Base-by-base conservation (phyloP, 2,329 filamentous ascomycete genomes). In the Hymenoscyphus occultus region DNA sequence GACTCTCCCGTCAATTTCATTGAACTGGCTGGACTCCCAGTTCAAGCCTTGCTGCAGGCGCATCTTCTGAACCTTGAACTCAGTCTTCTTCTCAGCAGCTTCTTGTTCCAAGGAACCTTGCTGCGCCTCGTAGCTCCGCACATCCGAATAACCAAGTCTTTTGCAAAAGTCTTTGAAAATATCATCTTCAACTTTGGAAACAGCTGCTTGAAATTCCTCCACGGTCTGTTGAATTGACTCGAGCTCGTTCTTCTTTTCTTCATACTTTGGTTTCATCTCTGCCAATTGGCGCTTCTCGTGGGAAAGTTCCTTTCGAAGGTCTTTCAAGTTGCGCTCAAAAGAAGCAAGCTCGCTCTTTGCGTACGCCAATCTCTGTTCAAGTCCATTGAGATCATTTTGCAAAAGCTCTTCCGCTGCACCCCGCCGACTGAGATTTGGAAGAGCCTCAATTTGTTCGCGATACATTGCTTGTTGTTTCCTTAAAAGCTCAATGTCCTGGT, bases 21-120 rank as follows among this genome's bases (percentile, higher is more conserved):
- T 77, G 58, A 81, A 79, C 51, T 82, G 78, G 22, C 79, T 80
- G 12, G 79, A 78, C 72, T 88, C 83, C 84, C 85, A 88, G 64
- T 80, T 82, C 59, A 88, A 77, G 59, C 81, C 82, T 71, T 80
- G 85, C 67, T 90, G 84, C 39, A 97, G 81, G 54, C 88, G 87
- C 72, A 92, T 88, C 74, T 89, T 90, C 75, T 99, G 95, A 3
- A 90, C 88, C 64, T 90, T 90, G 72, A 97, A 98, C 70, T 93
- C 89, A 62, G 91, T 88, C 68, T 92, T 92, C 80, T 93, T 93
- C 77, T 95, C 89, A 0, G 89, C 89, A 56, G 91, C 91, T 76
- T 98, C 92, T 76, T 97, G 92, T 77, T 98, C 93, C 59, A 96
- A 81, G 54, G 90, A 93, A 59, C 95, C 94, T 78, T 98, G 95